Evolutionary conservation across 257 asterid genomes (phyloP).

Genomic region (Solanum pimpinellifolium): DNA sequence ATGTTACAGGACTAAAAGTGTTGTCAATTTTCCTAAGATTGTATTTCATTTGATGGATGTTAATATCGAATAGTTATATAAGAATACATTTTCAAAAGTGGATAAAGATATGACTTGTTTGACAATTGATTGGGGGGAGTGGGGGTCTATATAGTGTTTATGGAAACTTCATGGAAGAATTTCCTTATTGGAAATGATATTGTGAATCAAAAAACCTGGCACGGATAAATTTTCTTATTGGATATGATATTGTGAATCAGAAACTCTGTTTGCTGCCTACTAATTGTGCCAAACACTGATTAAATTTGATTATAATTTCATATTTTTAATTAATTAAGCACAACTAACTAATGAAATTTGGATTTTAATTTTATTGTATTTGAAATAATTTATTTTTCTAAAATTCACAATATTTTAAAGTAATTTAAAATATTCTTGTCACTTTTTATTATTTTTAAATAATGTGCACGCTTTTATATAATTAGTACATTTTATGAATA

Average conservation of each 20-base stretch:
- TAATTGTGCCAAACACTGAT: neutral
- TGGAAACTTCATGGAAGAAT: slow-evolving; percentile 24
- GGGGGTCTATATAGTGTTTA: slow-evolving; percentile 8
- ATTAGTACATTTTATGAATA: no score
- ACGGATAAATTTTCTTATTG: neutral
- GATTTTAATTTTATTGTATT: no score
- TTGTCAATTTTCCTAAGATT: slow-evolving; percentile 10
- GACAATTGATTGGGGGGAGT: neutral
- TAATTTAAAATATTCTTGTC: no score
- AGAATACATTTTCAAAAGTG: slow-evolving; percentile 24
- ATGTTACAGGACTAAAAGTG: neutral
- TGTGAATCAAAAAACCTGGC: neutral
- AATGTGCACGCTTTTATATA: no score
- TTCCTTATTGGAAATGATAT: no score
- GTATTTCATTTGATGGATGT: slow-evolving; percentile 31
- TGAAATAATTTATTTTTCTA: no score
- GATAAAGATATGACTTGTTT: slow-evolving; percentile 22
- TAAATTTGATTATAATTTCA: neutral
- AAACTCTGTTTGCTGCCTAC: neutral
- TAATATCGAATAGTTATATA: slow-evolving; percentile 19
- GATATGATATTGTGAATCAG: neutral
- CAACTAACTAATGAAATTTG: neutral
- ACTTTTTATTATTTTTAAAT: no score
- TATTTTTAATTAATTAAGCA: neutral
- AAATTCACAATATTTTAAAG: no score